phyloP scores from a whole-genome alignment of 495 filamentous ascomycete genomes.

The Sabuloglossum arenarium region DNA sequence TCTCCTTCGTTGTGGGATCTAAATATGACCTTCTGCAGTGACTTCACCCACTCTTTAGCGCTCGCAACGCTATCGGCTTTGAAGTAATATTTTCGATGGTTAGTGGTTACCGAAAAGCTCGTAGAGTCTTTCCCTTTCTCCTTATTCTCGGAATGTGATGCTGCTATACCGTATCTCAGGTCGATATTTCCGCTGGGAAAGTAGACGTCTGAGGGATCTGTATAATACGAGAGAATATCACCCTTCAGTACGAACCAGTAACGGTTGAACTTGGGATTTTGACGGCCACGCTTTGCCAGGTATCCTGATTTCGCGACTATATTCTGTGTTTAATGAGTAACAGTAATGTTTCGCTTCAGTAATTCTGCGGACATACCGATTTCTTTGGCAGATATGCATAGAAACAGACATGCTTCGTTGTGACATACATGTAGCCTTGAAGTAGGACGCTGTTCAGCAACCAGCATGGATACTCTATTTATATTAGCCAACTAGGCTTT shows the following conservation, averaged over 20 bases:
- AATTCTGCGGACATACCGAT: slow-evolving; percentile 29
- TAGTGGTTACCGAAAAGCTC: slow-evolving; percentile 61
- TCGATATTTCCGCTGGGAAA: slow-evolving; percentile 88
- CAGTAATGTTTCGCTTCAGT: background rate
- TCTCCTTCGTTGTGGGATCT: slow-evolving; percentile 90
- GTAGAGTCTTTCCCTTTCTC: slow-evolving; percentile 46
- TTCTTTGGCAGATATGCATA: slow-evolving; percentile 93
- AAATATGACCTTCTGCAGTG: slow-evolving; percentile 86
- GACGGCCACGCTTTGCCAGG: slow-evolving; percentile 70
- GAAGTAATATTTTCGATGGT: slow-evolving; percentile 72
- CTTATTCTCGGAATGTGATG: slow-evolving; percentile 44
- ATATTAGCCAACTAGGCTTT: slow-evolving; percentile 1
- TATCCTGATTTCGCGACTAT: slow-evolving; percentile 72
- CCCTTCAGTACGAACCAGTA: slow-evolving; percentile 97
- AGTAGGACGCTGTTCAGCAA: slow-evolving; percentile 79
- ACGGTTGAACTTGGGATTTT: slow-evolving; percentile 73
- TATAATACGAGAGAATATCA: slow-evolving; percentile 87
- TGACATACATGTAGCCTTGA: slow-evolving; percentile 95
- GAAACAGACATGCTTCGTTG: slow-evolving; percentile 81
- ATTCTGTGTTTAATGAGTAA: slow-evolving; percentile 25
- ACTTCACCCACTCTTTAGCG: slow-evolving; percentile 95
- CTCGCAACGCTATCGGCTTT: slow-evolving; percentile 71
- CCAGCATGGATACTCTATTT: slow-evolving; percentile 79
- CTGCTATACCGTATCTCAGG: slow-evolving; percentile 77
- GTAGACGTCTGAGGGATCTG: slow-evolving; percentile 65